Evolutionary conservation across 2,329 filamentous ascomycete species (phyloP).

Genomic region (Zymoseptoria crescenta): DNA sequence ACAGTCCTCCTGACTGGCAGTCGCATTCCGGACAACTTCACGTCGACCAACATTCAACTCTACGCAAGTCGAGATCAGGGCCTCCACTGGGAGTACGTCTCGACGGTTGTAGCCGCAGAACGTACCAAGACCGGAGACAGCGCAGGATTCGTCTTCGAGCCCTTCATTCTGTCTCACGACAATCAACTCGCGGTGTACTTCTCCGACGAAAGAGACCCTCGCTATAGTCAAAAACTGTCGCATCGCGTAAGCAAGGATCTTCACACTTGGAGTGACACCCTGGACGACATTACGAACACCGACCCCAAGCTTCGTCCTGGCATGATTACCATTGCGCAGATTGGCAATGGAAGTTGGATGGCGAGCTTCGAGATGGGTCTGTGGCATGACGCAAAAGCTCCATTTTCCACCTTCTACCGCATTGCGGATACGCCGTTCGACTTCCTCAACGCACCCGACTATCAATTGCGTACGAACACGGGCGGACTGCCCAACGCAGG

Average conservation of each 20-base stretch:
- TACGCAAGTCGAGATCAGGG: conserved; percentile 58
- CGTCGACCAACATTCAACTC: conserved; percentile 58
- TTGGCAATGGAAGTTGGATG: neutral
- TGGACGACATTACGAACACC: conserved; percentile 57
- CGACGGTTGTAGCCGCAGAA: conserved; percentile 56
- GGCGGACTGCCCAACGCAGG: neutral
- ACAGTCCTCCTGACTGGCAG: conserved; percentile 57
- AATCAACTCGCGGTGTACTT: conserved; percentile 59
- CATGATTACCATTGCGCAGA: conserved; percentile 51
- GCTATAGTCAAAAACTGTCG: conserved; percentile 60
- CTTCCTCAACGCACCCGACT: neutral
- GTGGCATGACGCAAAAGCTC: neutral
- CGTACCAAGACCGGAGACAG: conserved; percentile 51
- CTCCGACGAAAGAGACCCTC: conserved; percentile 60
- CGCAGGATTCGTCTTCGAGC: conserved; percentile 64
- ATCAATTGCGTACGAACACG: neutral
- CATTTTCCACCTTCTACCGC: neutral
- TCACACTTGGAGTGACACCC: conserved; percentile 49
- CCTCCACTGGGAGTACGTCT: conserved; percentile 58
- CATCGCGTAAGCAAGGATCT: conserved; percentile 57
- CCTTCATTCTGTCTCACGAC: conserved; percentile 53
- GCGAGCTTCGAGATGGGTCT: neutral
- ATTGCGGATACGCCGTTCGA: neutral
- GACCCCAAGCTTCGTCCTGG: conserved; percentile 58
- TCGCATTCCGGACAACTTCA: conserved; percentile 52